These are phyloP conservation scores for Penicillium expansum DNA, from an alignment of 2,329 filamentous ascomycete genomes.

Conservation along the genomic window DNA sequence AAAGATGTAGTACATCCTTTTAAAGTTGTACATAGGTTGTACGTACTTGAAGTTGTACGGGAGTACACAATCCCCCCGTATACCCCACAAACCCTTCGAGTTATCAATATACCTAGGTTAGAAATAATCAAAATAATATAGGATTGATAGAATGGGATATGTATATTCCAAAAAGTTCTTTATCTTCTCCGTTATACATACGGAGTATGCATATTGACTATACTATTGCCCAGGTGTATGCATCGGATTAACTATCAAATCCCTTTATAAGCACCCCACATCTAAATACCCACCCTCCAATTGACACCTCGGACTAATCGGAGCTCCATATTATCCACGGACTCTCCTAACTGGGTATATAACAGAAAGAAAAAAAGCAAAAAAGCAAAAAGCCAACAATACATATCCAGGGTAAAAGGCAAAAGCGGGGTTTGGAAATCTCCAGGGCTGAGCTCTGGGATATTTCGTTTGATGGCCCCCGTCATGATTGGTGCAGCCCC, in stretches of 20 bases:
- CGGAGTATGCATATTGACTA: not conserved
- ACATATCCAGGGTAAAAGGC: not conserved
- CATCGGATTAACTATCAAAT: not conserved
- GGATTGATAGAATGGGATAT: not conserved
- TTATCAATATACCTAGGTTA: not conserved
- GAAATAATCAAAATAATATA: too few species aligned
- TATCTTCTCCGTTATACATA: not conserved
- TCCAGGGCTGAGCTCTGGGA: not conserved
- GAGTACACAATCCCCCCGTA: not conserved
- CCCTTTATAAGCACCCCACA: not conserved
- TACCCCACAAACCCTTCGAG: not conserved
- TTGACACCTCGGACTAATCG: not conserved
- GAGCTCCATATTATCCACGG: not conserved
- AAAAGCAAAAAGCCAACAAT: not conserved
- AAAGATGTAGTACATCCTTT: not conserved
- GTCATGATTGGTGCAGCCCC: not conserved
- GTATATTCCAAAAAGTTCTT: not conserved
- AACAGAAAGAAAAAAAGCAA: not conserved
- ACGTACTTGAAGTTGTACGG: not conserved
- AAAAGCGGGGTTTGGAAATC: slow-evolving; percentile 6
- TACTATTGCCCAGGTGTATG: not conserved
- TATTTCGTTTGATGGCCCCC: not conserved
- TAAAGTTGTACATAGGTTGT: not conserved
- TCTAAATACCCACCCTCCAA: not conserved
- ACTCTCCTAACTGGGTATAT: not conserved